A percentile compares a stretch with the other conserved stretches of the same genome.
These are phyloP conservation scores for Amyloporia xantha DNA, from an alignment of 768 basidiomycete genomes.

Conservation along the genomic window DNA sequence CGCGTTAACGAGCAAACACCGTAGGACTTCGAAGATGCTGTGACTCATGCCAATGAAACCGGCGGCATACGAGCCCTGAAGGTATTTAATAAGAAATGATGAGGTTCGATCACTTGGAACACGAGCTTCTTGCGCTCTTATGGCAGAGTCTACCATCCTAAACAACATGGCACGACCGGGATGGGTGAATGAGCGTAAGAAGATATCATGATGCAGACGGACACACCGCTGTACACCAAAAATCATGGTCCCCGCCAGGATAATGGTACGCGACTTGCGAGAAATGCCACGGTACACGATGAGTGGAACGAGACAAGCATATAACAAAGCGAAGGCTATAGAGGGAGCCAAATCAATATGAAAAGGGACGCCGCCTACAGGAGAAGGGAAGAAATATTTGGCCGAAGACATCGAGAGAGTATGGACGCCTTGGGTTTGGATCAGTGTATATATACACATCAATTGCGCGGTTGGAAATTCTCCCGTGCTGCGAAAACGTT, in stretches of 20 bases:
- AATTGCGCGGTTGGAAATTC: too few species aligned
- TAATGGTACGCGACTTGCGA: constrained; percentile 28
- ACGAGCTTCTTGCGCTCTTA: constrained; percentile 17
- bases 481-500: too few species aligned
- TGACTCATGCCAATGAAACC: constrained; percentile 8
- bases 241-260: constrained; percentile 28
- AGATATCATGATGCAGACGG: too few species aligned
- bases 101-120: constrained; percentile 9
- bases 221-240: constrained; percentile 34
- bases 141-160: constrained; percentile 16
- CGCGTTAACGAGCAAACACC: constrained; percentile 3
- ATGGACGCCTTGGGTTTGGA: too few species aligned
- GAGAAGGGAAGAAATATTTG: constrained; percentile 31
- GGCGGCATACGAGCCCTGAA: constrained; percentile 14
- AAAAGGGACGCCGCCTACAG: constrained; percentile 37
- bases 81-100: constrained; percentile 10
- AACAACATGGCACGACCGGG: background rate
- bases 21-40: constrained; percentile 4
- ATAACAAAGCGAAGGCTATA: constrained; percentile 34
- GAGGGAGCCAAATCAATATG: constrained; percentile 36
- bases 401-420: background rate
- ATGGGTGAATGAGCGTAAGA: background rate
- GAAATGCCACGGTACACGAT: constrained; percentile 29
- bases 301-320: constrained; percentile 31
- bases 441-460: too few species aligned